phyloP scores from a whole-genome alignment of 169 alveolate species.

The Fabrea salina region DNA sequence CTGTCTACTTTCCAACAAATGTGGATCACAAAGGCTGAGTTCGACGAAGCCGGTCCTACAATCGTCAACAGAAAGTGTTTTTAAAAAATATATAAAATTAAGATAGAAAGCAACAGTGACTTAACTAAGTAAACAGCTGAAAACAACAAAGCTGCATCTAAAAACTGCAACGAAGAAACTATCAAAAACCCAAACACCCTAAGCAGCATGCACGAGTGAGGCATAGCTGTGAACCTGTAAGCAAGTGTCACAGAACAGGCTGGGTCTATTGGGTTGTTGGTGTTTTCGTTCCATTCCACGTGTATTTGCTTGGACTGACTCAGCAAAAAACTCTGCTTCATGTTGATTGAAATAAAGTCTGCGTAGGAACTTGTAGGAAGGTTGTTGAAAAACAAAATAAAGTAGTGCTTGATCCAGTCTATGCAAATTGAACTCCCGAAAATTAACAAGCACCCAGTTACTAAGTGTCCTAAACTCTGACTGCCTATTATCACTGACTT shows the following conservation, averaged over 20 bases:
- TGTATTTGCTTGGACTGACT: background rate
- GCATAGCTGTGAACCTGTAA: background rate
- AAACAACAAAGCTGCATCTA: too few relatives aligned
- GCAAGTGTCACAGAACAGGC: slow-evolving; percentile 2
- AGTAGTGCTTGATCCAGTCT: slow-evolving; percentile 27
- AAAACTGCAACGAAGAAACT: too few relatives aligned
- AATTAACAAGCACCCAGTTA: background rate
- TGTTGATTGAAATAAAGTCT: background rate
- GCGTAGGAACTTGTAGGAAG: background rate
- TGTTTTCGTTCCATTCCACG: background rate
- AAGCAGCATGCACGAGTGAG: slow-evolving; percentile 23
- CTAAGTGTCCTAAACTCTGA: background rate
- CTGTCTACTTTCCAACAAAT: slow-evolving; percentile 96
- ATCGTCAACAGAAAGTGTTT: slow-evolving; percentile 98
- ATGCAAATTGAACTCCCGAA: background rate
- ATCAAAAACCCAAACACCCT: background rate
- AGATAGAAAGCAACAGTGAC: too few relatives aligned
- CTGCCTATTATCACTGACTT: background rate
- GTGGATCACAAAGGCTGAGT: slow-evolving; percentile 98
- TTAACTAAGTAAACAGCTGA: too few relatives aligned
- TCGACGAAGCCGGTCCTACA: slow-evolving; percentile 97
- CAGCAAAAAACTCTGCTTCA: background rate
- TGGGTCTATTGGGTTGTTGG: background rate
- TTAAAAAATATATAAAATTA: slow-evolving; percentile 44
- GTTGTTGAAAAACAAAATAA: background rate